Base-by-base conservation (phyloP, 768 basidiomycete species). In the Agaricus bisporus region DNA sequence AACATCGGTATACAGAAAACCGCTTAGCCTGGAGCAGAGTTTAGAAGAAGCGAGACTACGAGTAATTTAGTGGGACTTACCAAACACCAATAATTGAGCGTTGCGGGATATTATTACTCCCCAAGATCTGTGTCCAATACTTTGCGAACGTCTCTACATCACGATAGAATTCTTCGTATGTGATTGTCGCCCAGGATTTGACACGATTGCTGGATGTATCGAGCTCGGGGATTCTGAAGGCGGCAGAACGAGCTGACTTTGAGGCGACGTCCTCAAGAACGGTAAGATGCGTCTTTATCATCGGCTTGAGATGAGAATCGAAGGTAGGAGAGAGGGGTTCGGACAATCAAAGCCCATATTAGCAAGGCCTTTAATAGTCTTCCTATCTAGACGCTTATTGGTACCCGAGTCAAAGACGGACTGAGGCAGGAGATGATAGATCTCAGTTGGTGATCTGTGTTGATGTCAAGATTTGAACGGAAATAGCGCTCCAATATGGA, bases 31-130 rank as follows among this genome's bases (percentile, higher is more conserved):
- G 60, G 58, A 47, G 32, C 44, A 43, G 49, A 51, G 39, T 48
- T 39, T 32, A 32, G 32, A 32, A 49, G 59, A 60, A 49, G 38
- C 48, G 58, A 17, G 52, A 32, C n/a, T 48, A 42, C n/a, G 15
- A 38, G 20, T 20, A 25, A 42, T 15, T 47, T 45, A 47, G 28
- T 22, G 25, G 47, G n/a, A 67, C 82, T 41, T 63, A 88, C 88
- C 88, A 90, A 52, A 88, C 66, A 17, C 87, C 87, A 38, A 91
- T 72, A 28, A 90, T 79, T 8, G 88, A 83, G 48, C 78, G 68
- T 42, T 66, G 69, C 26, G 72, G 68, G 47, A 89, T 72, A 37
- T 73, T 74, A 18, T 73, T 67, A 37, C 70, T 63, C 36, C 63
- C 62, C 41, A 91, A 71, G n/a, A 68, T 63, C 14, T 65, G 68